phyloP scores from a whole-genome alignment of 345 rosid species.

The Aquilaria sinensis region DNA sequence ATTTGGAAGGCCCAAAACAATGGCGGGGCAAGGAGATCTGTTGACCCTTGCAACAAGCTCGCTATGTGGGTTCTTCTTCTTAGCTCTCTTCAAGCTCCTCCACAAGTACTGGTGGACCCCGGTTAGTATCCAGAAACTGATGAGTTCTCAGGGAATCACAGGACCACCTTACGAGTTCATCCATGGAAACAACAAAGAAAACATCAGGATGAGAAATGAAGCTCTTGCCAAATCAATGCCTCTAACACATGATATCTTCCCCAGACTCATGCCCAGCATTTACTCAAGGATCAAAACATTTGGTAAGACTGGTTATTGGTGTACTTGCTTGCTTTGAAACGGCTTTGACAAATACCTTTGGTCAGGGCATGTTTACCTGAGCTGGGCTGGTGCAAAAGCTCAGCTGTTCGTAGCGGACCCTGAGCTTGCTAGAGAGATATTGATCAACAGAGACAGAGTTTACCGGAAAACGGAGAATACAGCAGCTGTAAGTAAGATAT shows the following conservation, averaged over 20 bases:
- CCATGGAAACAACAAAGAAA: slow-evolving; percentile 30
- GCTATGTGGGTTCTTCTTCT: slow-evolving; percentile 6
- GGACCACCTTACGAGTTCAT: slow-evolving; percentile 29
- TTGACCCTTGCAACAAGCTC: slow-evolving; percentile 5
- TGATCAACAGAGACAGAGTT: slow-evolving; percentile 24
- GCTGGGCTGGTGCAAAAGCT: slow-evolving; percentile 29
- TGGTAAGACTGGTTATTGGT: slow-evolving; percentile 2
- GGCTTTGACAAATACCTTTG: not conserved
- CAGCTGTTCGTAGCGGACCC: slow-evolving; percentile 29
- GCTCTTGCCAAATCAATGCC: slow-evolving; percentile 11
- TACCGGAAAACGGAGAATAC: slow-evolving; percentile 7
- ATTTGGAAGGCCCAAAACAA: not conserved
- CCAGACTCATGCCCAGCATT: slow-evolving; percentile 17
- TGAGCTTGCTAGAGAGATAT: slow-evolving; percentile 30
- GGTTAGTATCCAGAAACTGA: not conserved
- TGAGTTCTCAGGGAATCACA: slow-evolving; percentile 16
- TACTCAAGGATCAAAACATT: slow-evolving; percentile 21
- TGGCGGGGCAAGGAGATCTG: not conserved
- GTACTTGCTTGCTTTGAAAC: not conserved
- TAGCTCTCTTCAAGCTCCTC: slow-evolving; percentile 6
- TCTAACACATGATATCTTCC: slow-evolving; percentile 18
- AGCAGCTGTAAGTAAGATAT: slow-evolving; percentile 9
- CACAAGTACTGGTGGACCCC: slow-evolving; percentile 26
- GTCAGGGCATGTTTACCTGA: slow-evolving; percentile 25
- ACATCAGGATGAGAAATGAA: slow-evolving; percentile 6